Evolutionary conservation across 257 asterid species (phyloP).

Genomic region (Solanum etuberosum): DNA sequence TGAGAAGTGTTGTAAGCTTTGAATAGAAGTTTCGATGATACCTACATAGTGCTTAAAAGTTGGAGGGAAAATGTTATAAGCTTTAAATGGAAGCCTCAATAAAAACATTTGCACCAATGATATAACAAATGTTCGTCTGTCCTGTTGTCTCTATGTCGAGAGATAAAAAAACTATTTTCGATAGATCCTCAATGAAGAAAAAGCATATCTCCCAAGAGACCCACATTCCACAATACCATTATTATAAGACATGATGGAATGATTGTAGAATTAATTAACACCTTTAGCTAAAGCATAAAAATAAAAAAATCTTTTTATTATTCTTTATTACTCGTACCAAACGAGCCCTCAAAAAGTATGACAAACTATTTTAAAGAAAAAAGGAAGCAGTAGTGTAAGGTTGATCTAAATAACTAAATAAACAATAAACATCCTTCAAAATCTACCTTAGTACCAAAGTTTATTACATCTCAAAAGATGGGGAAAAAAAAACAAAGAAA

Average conservation of each 20-base stretch:
- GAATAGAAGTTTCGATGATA: too few relatives aligned
- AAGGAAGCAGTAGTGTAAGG: neutral
- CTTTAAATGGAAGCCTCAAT: too few relatives aligned
- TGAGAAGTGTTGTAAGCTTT: too few relatives aligned
- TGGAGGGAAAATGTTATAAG: too few relatives aligned
- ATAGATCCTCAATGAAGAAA: too few relatives aligned
- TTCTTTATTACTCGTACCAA: neutral
- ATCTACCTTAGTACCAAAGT: neutral
- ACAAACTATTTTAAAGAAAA: neutral
- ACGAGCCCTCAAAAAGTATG: neutral
- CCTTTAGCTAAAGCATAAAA: neutral
- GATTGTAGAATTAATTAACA: neutral
- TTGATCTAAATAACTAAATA: neutral
- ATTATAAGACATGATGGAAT: neutral
- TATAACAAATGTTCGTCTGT: too few relatives aligned
- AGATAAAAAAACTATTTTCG: too few relatives aligned
- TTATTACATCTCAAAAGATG: neutral
- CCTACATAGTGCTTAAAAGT: too few relatives aligned
- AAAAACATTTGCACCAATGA: too few relatives aligned
- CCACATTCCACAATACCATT: too few relatives aligned
- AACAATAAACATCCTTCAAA: neutral
- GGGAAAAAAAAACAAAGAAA: neutral
- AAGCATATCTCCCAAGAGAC: too few relatives aligned
- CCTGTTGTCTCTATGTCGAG: too few relatives aligned
- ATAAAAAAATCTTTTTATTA: neutral